A percentile compares a stretch with the other conserved stretches of the same genome.
These are phyloP conservation scores for Fomitopsis schrenkii DNA, from an alignment of 1,284 basidiomycete genomes.

Conservation along the genomic window DNA sequence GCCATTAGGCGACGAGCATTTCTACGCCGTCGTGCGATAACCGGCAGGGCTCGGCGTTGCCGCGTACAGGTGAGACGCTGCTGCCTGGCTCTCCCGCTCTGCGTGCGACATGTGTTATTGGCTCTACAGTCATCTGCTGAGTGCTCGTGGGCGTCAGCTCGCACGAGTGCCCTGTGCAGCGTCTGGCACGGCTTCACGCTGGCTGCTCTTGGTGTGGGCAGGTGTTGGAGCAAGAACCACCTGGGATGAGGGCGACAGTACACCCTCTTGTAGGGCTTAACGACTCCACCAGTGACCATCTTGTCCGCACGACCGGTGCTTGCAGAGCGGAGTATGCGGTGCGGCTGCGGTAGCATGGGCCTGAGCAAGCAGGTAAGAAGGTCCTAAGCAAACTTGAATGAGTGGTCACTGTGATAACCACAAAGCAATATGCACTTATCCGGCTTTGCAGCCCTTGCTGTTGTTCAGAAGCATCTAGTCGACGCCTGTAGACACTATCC, in stretches of 20 bases:
- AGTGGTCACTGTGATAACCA: constrained; percentile 7
- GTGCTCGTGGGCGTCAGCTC: constrained; percentile 51
- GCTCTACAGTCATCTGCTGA: constrained; percentile 44
- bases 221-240: constrained; percentile 60
- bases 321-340: constrained; percentile 51
- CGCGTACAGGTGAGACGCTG: constrained; percentile 67
- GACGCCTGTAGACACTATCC: constrained; percentile 88
- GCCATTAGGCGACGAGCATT: constrained; percentile 47
- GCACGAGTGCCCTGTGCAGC: too few relatives aligned
- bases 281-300: constrained; percentile 48
- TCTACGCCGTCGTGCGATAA: constrained; percentile 51
- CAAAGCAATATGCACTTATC: constrained; percentile 41
- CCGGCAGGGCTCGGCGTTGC: constrained; percentile 50
- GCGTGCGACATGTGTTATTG: constrained; percentile 41
- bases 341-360: constrained; percentile 47
- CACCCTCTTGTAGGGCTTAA: constrained; percentile 47
- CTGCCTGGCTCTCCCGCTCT: constrained; percentile 37
- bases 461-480: constrained; percentile 97
- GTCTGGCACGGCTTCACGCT: constrained; percentile 61
- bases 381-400: constrained; percentile 25
- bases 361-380: constrained; percentile 42
- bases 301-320: constrained; percentile 52
- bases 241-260: constrained; percentile 42
- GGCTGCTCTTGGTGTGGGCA: constrained; percentile 51
- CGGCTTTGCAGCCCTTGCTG: constrained; percentile 86